Percentiles rank a stretch among this genome's conserved stretches.
Evolutionary conservation across 106 monocot genomes (phyloP).

Genomic region (Dioscorea dumetorum): DNA sequence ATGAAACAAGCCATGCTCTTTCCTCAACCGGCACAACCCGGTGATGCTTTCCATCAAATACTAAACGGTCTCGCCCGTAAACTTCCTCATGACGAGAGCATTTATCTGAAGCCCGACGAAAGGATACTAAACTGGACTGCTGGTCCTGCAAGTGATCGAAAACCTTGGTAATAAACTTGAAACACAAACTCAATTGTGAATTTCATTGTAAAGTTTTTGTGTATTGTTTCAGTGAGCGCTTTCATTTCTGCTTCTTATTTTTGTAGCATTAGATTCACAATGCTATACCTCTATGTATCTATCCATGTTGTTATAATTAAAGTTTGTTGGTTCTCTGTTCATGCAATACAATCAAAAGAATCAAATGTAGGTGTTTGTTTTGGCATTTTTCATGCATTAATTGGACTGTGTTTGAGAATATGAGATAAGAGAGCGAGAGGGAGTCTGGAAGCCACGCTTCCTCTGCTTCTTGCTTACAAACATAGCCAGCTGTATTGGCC

Average conservation of each 20-base stretch:
- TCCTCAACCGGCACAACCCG: conserved; percentile 67
- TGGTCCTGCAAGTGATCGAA: conserved; percentile 55
- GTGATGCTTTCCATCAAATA: conserved; percentile 86
- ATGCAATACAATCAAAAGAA: no score
- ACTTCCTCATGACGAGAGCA: conserved; percentile 44
- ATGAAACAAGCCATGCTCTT: conserved; percentile 92
- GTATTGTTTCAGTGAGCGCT: no score
- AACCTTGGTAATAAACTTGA: conserved; percentile 47
- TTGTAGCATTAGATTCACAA: no score
- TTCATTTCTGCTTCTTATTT: no score
- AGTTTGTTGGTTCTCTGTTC: no score
- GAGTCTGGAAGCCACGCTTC: conserved; percentile 30
- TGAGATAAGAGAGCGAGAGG: conserved; percentile 19
- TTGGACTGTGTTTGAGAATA: neutral
- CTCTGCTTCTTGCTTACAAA: neutral
- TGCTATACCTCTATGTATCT: no score
- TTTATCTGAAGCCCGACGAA: conserved; percentile 46
- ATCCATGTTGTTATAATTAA: no score
- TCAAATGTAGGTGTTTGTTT: no score
- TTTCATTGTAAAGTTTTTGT: no score
- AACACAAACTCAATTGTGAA: no score
- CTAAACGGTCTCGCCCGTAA: conserved; percentile 74
- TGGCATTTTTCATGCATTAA: no score
- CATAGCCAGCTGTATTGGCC: neutral
- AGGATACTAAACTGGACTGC: conserved; percentile 68